Conservation (phyloP, 495 filamentous ascomycete species). For the Hypoxylon intermedium region DNA sequence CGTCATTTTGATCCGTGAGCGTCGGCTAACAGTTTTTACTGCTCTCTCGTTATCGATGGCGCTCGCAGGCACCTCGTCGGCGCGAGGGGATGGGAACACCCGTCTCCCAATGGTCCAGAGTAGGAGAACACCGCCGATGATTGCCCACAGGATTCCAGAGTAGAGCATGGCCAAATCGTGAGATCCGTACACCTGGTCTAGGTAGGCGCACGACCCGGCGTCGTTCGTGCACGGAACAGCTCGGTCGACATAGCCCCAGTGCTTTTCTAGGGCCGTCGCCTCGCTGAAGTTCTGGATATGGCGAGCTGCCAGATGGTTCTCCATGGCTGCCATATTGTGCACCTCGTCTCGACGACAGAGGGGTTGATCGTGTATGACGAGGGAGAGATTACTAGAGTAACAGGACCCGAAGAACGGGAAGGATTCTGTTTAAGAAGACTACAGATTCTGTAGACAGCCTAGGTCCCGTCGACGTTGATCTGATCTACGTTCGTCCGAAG, state of each 20-base stretch:
- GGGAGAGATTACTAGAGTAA: conserved; percentile 3
- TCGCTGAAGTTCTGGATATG: conserved; percentile 51
- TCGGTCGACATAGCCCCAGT: conserved; percentile 69
- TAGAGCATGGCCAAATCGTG: conserved; percentile 69
- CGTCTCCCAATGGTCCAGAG: conserved; percentile 53
- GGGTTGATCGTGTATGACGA: conserved; percentile 13
- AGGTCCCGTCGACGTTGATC: conserved; percentile 17
- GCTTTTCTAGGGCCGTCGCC: conserved; percentile 52
- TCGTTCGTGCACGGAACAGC: conserved; percentile 66
- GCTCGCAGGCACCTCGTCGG: conserved; percentile 45
- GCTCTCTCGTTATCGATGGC: conserved; percentile 13
- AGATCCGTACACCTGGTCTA: conserved; percentile 65
- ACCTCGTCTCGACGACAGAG: background rate
- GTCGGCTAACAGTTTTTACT: conserved; percentile 14
- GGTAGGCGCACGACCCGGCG: conserved; percentile 66
- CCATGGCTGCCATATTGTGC: conserved; percentile 23
- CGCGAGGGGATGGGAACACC: conserved; percentile 46
- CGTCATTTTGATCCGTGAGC: conserved; percentile 36
- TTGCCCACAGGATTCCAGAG: conserved; percentile 66
- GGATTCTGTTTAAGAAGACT: conserved; percentile 10
- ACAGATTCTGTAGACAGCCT: conserved; percentile 17
- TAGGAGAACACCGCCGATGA: conserved; percentile 58
- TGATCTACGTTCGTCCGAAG: conserved; percentile 16
- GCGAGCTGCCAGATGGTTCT: conserved; percentile 26
- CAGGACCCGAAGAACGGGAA: conserved; percentile 16